These are phyloP conservation scores for Leccinum solheimii DNA, from an alignment of 1,284 basidiomycete genomes.

Conservation along the genomic window DNA sequence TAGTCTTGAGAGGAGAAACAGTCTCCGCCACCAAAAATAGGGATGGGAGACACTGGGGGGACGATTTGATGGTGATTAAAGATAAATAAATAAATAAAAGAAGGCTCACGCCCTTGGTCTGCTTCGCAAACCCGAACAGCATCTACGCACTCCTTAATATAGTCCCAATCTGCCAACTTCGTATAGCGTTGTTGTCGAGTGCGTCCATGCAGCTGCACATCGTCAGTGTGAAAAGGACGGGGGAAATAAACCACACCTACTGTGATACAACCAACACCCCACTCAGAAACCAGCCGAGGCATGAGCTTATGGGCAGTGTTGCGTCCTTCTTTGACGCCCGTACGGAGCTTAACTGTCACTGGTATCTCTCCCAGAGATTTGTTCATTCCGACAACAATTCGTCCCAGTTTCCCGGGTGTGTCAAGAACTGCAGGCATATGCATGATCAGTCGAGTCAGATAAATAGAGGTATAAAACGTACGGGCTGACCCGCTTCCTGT, in stretches of 20 bases:
- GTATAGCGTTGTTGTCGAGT: slow-evolving; percentile 90
- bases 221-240: slow-evolving; percentile 1
- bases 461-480: slow-evolving; percentile 47
- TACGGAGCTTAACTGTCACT: slow-evolving; percentile 93
- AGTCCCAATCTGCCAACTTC: slow-evolving; percentile 87
- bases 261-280: slow-evolving; percentile 79
- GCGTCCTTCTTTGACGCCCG: slow-evolving; percentile 84
- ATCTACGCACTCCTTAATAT: slow-evolving; percentile 85
- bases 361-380: slow-evolving; percentile 90
- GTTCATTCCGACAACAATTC: slow-evolving; percentile 91
- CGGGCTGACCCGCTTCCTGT: slow-evolving; percentile 86
- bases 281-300: slow-evolving; percentile 79
- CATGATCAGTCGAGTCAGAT: neutral
- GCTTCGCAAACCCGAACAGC: slow-evolving; percentile 77
- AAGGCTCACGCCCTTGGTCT: slow-evolving; percentile 69
- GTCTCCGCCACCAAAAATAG: slow-evolving; percentile 96
- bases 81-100: neutral
- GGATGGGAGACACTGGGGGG: slow-evolving; percentile 71
- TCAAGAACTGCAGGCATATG: slow-evolving; percentile 66
- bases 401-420: slow-evolving; percentile 77
- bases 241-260: slow-evolving; percentile 40
- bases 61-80: neutral
- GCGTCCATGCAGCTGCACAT: slow-evolving; percentile 82
- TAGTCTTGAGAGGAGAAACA: slow-evolving; percentile 88
- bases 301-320: slow-evolving; percentile 93